Conservation (phyloP, 1,284 basidiomycete genomes). For the Blastosporella zonata region DNA sequence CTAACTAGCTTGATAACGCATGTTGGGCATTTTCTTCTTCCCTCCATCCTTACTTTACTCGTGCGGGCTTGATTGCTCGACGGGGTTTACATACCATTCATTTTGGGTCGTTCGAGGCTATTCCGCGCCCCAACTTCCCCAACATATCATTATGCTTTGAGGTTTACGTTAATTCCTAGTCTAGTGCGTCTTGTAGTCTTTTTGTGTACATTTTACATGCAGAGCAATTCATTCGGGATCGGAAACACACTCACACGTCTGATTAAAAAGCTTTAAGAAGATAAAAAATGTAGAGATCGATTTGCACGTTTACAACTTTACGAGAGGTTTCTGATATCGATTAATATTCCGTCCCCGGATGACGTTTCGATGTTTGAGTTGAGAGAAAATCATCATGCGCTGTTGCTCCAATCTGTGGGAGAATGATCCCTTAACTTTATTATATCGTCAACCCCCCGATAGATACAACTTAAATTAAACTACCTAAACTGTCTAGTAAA, state of each 20-base stretch:
- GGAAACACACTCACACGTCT: neutral
- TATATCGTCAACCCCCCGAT: too few relatives aligned
- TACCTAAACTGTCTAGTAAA: too few relatives aligned
- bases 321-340: too few relatives aligned
- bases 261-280: neutral
- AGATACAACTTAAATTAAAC: too few relatives aligned
- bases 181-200: conserved; percentile 21
- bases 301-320: too few relatives aligned
- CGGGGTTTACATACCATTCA: neutral
- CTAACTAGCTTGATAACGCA: conserved; percentile 8
- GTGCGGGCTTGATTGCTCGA: conserved; percentile 8
- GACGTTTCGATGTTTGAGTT: too few relatives aligned
- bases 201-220: conserved; percentile 11
- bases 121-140: conserved; percentile 3
- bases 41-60: neutral
- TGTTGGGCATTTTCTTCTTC: conserved; percentile 8
- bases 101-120: conserved; percentile 1
- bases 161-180: conserved; percentile 12
- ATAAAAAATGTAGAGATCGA: too few relatives aligned
- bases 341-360: too few relatives aligned
- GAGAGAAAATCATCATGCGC: too few relatives aligned
- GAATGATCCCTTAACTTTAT: too few relatives aligned
- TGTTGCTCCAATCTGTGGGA: too few relatives aligned
- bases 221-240: conserved; percentile 18
- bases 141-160: conserved; percentile 14